phyloP scores from a whole-genome alignment of 2,329 filamentous ascomycete species.

The Phyllachora maydis region DNA sequence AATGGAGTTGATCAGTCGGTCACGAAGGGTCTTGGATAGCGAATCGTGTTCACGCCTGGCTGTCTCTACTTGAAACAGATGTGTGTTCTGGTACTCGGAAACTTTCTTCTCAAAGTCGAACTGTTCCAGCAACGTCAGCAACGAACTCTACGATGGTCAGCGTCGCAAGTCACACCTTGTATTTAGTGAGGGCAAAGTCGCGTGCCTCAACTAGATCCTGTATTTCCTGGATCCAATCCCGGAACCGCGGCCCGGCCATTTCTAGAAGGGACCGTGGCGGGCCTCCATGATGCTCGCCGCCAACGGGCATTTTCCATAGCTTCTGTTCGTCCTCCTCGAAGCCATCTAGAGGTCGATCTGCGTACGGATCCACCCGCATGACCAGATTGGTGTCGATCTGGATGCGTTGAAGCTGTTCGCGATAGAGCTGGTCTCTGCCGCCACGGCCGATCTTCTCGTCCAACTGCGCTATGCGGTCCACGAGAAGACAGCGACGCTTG shows the following conservation, averaged over 20 bases:
- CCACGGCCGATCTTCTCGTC: no score
- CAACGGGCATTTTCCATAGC: conserved; percentile 13
- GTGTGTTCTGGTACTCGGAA: conserved; percentile 35
- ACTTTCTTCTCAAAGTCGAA: conserved; percentile 42
- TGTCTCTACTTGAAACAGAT: conserved; percentile 39
- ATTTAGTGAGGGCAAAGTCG: conserved; percentile 62
- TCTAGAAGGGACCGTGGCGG: conserved; percentile 36
- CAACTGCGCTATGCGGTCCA: no score
- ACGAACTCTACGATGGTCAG: neutral
- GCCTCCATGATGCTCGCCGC: conserved; percentile 12
- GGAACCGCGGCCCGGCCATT: conserved; percentile 68
- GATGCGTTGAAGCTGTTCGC: conserved; percentile 77
- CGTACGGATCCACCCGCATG: conserved; percentile 66
- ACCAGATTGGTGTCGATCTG: conserved; percentile 80
- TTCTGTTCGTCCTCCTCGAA: conserved; percentile 20
- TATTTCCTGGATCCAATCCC: conserved; percentile 66
- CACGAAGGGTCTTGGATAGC: conserved; percentile 37
- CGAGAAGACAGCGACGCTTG: no score
- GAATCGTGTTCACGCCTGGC: conserved; percentile 39
- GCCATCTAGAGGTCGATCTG: conserved; percentile 21
- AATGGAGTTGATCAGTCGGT: conserved; percentile 46
- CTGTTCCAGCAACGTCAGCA: conserved; percentile 14
- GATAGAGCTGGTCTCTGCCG: conserved; percentile 69
- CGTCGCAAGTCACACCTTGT: conserved; percentile 43
- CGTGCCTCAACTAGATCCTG: conserved; percentile 76